Conservation (phyloP, 305 asterid genomes). For the Fraxinus angustifolia region DNA sequence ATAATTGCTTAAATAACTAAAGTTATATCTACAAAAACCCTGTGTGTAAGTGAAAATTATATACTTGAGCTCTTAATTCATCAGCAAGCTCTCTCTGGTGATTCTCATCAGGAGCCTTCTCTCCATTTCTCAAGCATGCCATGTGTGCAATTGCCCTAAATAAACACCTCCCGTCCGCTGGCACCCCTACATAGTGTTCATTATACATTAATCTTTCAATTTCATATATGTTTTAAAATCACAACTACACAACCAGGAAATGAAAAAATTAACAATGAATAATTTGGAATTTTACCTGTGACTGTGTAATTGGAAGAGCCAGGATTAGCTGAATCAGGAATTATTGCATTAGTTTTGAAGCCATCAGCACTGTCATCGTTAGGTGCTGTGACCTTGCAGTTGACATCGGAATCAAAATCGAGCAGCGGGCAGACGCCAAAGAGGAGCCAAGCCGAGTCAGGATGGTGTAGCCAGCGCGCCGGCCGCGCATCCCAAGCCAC, state of each 20-base stretch:
- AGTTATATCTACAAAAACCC: neutral
- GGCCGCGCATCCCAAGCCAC: slow-evolving; percentile 89
- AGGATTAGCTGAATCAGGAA: slow-evolving; percentile 15
- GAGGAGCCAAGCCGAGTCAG: slow-evolving; percentile 73
- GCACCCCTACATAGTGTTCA: slow-evolving; percentile 42
- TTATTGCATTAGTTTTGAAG: neutral
- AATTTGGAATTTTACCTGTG: slow-evolving; percentile 35
- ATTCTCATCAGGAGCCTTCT: slow-evolving; percentile 63
- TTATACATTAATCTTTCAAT: neutral
- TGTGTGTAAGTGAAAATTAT: neutral
- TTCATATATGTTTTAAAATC: neutral
- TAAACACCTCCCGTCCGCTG: slow-evolving; percentile 79
- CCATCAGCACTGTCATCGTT: slow-evolving; percentile 15
- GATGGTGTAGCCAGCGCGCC: slow-evolving; percentile 84
- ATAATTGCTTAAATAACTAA: neutral
- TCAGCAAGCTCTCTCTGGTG: slow-evolving; percentile 77
- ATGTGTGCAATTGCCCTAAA: slow-evolving; percentile 80
- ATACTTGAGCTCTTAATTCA: slow-evolving; percentile 82
- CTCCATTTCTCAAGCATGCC: slow-evolving; percentile 69
- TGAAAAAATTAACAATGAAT: neutral
- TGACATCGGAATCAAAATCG: slow-evolving; percentile 35
- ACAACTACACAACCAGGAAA: neutral
- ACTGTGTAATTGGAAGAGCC: slow-evolving; percentile 46
- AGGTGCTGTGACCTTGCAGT: slow-evolving; percentile 16
- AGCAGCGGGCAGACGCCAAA: slow-evolving; percentile 51